These are phyloP conservation scores for Exophiala lecanii-corni DNA, from an alignment of 2,329 filamentous ascomycete species.

Conservation along the genomic window DNA sequence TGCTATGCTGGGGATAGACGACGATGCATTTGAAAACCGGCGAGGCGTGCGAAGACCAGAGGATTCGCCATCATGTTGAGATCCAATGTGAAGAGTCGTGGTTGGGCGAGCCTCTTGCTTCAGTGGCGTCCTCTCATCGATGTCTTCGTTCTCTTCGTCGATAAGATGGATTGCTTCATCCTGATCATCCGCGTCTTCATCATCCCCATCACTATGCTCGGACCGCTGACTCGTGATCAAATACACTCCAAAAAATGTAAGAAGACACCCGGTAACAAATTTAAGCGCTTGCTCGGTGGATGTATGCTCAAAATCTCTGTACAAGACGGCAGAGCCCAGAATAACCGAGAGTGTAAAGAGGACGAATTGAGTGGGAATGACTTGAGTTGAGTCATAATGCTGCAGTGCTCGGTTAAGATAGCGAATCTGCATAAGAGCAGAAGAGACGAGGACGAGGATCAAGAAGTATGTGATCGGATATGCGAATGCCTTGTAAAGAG, in stretches of 20 bases:
- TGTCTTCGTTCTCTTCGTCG: constrained; percentile 34
- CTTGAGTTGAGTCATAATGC: constrained; percentile 92
- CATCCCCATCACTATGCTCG: constrained; percentile 54
- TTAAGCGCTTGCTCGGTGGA: constrained; percentile 68
- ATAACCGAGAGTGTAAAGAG: constrained; percentile 95
- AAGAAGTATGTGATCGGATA: constrained; percentile 89
- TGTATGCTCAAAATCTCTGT: constrained; percentile 88
- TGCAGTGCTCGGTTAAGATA: constrained; percentile 90
- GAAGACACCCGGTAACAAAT: constrained; percentile 81
- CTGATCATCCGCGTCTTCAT: constrained; percentile 56
- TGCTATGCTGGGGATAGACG: constrained; percentile 22
- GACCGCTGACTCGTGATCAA: constrained; percentile 83
- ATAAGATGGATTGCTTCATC: constrained; percentile 48
- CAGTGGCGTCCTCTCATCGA: constrained; percentile 17
- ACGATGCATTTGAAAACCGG: constrained; percentile 14
- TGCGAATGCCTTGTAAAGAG: constrained; percentile 79
- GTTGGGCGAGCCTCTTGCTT: constrained; percentile 11
- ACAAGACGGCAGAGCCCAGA: constrained; percentile 84
- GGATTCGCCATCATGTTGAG: constrained; percentile 2
- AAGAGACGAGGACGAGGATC: constrained; percentile 71
- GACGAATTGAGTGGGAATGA: constrained; percentile 97
- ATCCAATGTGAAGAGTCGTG: neutral
- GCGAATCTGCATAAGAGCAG: constrained; percentile 93
- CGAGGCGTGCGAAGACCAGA: constrained; percentile 9
- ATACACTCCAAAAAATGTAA: constrained; percentile 97